Evolutionary conservation across 148 eudicot species (phyloP), one percentile per base, ranked within the genome.

Genomic region (Rhododendron henanense): DNA sequence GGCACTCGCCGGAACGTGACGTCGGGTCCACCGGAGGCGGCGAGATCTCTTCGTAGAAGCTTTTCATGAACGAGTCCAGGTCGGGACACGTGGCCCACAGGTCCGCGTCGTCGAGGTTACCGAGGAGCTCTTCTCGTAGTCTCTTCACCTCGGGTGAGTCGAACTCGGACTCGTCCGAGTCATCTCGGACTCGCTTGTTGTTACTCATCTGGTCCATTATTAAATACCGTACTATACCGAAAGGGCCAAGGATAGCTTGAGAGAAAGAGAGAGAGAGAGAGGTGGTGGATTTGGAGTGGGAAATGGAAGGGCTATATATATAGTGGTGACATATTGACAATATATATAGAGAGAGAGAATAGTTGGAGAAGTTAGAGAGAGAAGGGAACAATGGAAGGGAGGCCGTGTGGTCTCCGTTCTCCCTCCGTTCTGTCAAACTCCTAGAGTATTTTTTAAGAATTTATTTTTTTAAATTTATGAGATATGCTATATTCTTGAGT

Each of bases 1-100:
- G 50, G 2, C 86, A 79, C 1, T 88, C 95, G 18, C 90, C 92
- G 87, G 89, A 63, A 18, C 85, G 88, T 1, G 87, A 37, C 33
- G 85, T 71, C 25, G 82, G 81, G 33, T 88, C 90, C n/a, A 87
- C 85, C 6, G 84, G 51, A 6, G 73, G 67, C 55, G 25, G 59
- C 86, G 91, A 86, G 1, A 94, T 90, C 31, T 95, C 97, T 37
- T 91, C 92, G 87, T 94, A 93, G 61, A 95, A 95, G 84, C 92
- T 95, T 86, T 91, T 91, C 88, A 95, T 94, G 45, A 95, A 93
- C 76, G 92, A 93, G 84, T 93, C 96, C 0, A 95, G 91, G 50
- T 91, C 95, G 2, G 90, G 89, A 86, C 84, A 84, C 84, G 88
- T 76, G 31, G 92, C 44, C 79, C 83, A 84, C 51, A 86, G 76